These are phyloP conservation scores for Epithele typhae DNA, from an alignment of 768 basidiomycete genomes.

Conservation along the genomic window DNA sequence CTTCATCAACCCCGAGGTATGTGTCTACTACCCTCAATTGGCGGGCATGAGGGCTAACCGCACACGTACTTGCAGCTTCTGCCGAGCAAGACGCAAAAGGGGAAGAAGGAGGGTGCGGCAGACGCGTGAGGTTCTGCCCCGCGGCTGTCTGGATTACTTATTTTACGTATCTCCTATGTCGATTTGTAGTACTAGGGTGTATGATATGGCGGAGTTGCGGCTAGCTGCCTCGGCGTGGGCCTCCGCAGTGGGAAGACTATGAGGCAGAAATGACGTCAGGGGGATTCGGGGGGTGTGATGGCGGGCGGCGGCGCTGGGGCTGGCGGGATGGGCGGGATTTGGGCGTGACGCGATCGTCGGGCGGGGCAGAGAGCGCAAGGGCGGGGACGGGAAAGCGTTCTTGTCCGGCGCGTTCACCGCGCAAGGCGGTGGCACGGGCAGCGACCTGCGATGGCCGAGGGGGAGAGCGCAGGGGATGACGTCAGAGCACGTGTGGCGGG, in stretches of 20 bases:
- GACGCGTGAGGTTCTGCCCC: slow-evolving; percentile 3
- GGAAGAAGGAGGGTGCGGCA: slow-evolving; percentile 36
- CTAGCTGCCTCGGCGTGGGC: too few species aligned
- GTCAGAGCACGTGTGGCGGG: slow-evolving; percentile 11
- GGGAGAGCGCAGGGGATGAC: slow-evolving; percentile 1
- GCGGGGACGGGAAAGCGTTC: not conserved
- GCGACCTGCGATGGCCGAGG: slow-evolving; percentile 1
- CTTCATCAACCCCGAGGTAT: slow-evolving; percentile 62
- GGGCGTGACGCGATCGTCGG: not conserved
- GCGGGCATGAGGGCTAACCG: too few species aligned
- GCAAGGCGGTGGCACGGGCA: too few species aligned
- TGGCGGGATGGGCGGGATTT: too few species aligned
- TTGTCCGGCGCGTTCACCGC: too few species aligned
- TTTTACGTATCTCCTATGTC: not conserved
- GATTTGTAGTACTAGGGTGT: slow-evolving; percentile 9
- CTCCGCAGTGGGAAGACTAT: not conserved
- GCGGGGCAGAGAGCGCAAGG: not conserved
- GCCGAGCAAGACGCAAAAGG: slow-evolving; percentile 46
- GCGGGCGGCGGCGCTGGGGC: not conserved
- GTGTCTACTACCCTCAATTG: slow-evolving; percentile 1
- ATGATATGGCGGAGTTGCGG: not conserved
- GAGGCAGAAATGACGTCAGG: slow-evolving; percentile 13
- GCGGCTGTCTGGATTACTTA: not conserved
- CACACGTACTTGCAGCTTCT: slow-evolving; percentile 26
- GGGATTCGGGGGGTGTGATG: slow-evolving; percentile 10